phyloP scores from a whole-genome alignment of 163 green algal species.

The Volvox carteri region DNA sequence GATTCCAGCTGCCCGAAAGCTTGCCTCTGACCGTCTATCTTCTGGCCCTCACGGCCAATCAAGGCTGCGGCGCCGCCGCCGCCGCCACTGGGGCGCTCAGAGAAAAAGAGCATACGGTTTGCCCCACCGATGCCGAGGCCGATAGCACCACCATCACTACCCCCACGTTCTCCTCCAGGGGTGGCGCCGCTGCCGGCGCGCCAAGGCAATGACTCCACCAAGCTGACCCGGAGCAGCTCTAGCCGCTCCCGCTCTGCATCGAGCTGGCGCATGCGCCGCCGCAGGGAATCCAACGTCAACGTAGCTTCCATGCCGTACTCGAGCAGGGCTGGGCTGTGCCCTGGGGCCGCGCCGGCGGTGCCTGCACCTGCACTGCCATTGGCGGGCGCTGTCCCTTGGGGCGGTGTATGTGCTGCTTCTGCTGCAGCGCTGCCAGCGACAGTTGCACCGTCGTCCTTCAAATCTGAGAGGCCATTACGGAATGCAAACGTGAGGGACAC shows the following conservation, averaged over 20 bases:
- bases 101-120: neutral
- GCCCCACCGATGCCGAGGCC: neutral
- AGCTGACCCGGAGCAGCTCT: neutral
- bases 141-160: no score
- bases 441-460: no score
- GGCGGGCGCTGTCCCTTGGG: no score
- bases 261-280: constrained; percentile 37
- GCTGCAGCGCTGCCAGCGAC: no score
- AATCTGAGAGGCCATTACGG: no score
- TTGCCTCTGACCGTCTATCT: no score
- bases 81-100: neutral
- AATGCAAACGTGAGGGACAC: no score
- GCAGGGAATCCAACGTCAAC: constrained; percentile 24
- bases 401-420: no score
- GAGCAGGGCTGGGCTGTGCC: neutral
- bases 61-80: neutral
- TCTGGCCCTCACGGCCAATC: neutral
- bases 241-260: neutral
- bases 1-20: no score
- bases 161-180: neutral
- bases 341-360: neutral
- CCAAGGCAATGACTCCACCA: constrained; percentile 21
- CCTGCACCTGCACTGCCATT: no score
- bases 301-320: constrained; percentile 7
- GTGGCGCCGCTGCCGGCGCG: neutral